Evolutionary conservation across 2,329 filamentous ascomycete species (phyloP).

Genomic region (Rhynchosporium agropyri): DNA sequence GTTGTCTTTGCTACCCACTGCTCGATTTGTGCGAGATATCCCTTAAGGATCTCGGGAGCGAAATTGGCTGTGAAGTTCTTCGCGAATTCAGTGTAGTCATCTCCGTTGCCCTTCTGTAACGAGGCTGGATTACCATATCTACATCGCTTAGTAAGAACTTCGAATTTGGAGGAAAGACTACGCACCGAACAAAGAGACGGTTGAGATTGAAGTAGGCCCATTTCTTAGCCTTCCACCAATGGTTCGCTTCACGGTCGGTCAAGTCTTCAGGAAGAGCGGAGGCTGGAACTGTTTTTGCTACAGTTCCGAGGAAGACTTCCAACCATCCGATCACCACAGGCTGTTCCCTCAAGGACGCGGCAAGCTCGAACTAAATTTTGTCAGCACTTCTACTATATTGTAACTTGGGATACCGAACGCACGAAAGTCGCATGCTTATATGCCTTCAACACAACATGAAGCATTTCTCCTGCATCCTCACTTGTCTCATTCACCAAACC

Average conservation of each 20-base stretch:
- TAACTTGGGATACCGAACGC: constrained; percentile 45
- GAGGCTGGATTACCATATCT: constrained; percentile 88
- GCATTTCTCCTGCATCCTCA: constrained; percentile 93
- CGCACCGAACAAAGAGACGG: constrained; percentile 85
- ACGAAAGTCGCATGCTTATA: constrained; percentile 99
- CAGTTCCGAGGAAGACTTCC: constrained; percentile 87
- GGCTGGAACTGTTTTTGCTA: constrained; percentile 81
- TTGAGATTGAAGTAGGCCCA: constrained; percentile 99
- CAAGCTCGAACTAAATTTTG: constrained; percentile 75
- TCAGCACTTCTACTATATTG: constrained; percentile 40
- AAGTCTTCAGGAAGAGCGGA: constrained; percentile 76
- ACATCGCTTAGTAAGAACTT: constrained; percentile 23
- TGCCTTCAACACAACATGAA: constrained; percentile 90
- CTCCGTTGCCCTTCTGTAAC: constrained; percentile 71
- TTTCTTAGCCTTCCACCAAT: constrained; percentile 99
- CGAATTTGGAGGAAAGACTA: constrained; percentile 17
- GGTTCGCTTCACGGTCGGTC: constrained; percentile 86
- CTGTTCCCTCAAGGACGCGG: constrained; percentile 74
- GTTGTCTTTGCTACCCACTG: constrained; percentile 94
- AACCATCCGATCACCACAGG: constrained; percentile 93
- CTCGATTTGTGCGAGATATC: constrained; percentile 92
- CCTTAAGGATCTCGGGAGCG: constrained; percentile 93
- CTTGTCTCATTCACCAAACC: constrained; percentile 88
- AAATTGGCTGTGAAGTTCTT: constrained; percentile 91
- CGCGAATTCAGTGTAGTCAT: constrained; percentile 79